phyloP scores from a whole-genome alignment of 495 filamentous ascomycete species.

The Extremus antarcticus region DNA sequence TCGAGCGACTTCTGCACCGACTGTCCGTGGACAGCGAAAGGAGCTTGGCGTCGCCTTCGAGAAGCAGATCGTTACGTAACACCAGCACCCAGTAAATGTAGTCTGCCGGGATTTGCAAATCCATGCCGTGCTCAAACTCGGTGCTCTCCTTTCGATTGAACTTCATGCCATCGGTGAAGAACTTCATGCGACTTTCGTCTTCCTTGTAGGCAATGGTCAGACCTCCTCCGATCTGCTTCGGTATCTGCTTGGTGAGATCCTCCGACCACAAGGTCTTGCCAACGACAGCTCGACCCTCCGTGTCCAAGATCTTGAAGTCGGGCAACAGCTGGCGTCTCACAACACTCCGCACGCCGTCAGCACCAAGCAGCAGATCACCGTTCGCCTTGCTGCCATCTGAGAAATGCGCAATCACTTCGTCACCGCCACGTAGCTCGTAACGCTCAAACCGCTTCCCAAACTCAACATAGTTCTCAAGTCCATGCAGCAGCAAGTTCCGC shows the following conservation, averaged over 20 bases:
- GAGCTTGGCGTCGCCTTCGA: slow-evolving; percentile 19
- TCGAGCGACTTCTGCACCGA: slow-evolving; percentile 20
- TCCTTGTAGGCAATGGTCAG: neutral
- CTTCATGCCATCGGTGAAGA: neutral
- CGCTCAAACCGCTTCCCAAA: slow-evolving; percentile 19
- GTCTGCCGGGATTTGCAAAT: slow-evolving; percentile 28
- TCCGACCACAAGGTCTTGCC: slow-evolving; percentile 30
- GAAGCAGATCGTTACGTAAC: slow-evolving; percentile 18
- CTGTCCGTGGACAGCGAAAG: slow-evolving; percentile 18
- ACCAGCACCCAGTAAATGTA: slow-evolving; percentile 36
- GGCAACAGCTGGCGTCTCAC: slow-evolving; percentile 37
- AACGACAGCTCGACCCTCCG: slow-evolving; percentile 36
- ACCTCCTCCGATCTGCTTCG: neutral
- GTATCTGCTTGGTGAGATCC: neutral
- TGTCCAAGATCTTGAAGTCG: slow-evolving; percentile 31
- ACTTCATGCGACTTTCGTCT: neutral
- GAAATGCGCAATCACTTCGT: slow-evolving; percentile 26
- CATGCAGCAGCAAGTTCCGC: slow-evolving; percentile 13
- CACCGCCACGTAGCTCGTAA: slow-evolving; percentile 24
- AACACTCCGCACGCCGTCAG: slow-evolving; percentile 35
- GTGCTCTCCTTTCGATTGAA: neutral
- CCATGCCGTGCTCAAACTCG: neutral
- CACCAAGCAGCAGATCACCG: slow-evolving; percentile 36
- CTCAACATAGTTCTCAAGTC: slow-evolving; percentile 17
- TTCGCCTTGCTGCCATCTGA: slow-evolving; percentile 29